Percentiles rank a stretch among this genome's conserved stretches.
phyloP scores from a whole-genome alignment of 129 eudicot genomes.

The Tagetes erecta region DNA sequence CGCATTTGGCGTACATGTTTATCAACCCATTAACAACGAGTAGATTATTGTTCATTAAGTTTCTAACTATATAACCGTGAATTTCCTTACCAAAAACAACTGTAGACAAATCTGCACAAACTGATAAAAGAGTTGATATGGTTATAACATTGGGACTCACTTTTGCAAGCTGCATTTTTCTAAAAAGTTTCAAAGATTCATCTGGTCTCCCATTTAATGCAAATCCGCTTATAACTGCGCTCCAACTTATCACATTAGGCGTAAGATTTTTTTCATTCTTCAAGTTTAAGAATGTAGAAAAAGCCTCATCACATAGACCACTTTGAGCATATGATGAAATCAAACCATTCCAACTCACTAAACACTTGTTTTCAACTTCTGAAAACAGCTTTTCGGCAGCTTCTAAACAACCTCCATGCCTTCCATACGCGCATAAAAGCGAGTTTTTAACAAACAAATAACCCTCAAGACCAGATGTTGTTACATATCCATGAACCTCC shows the following conservation, averaged over 20 bases:
- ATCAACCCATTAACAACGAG: slow-evolving; percentile 63
- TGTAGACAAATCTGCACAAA: slow-evolving; percentile 65
- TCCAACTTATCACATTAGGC: slow-evolving; percentile 74
- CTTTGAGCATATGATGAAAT: slow-evolving; percentile 64
- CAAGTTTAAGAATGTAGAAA: slow-evolving; percentile 41
- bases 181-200: slow-evolving; percentile 60
- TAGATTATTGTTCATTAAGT: slow-evolving; percentile 21
- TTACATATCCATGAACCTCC: slow-evolving; percentile 54
- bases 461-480: slow-evolving; percentile 55
- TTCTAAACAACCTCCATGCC: slow-evolving; percentile 42
- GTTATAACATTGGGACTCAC: slow-evolving; percentile 56
- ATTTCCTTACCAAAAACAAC: slow-evolving; percentile 51
- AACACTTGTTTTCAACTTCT: slow-evolving; percentile 40
- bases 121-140: slow-evolving; percentile 49
- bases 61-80: slow-evolving; percentile 55
- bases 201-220: slow-evolving; percentile 47
- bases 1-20: slow-evolving; percentile 70
- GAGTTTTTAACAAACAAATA: slow-evolving; percentile 58
- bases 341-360: slow-evolving; percentile 76
- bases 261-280: slow-evolving; percentile 25
- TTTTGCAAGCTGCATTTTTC: slow-evolving; percentile 57
- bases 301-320: slow-evolving; percentile 76
- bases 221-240: slow-evolving; percentile 60
- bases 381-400: slow-evolving; percentile 50
- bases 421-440: slow-evolving; percentile 65